Percentiles rank a stretch among this genome's conserved stretches.
phyloP scores from a whole-genome alignment of 139 green algal genomes.

The Pseudopediastrum boryanum region DNA sequence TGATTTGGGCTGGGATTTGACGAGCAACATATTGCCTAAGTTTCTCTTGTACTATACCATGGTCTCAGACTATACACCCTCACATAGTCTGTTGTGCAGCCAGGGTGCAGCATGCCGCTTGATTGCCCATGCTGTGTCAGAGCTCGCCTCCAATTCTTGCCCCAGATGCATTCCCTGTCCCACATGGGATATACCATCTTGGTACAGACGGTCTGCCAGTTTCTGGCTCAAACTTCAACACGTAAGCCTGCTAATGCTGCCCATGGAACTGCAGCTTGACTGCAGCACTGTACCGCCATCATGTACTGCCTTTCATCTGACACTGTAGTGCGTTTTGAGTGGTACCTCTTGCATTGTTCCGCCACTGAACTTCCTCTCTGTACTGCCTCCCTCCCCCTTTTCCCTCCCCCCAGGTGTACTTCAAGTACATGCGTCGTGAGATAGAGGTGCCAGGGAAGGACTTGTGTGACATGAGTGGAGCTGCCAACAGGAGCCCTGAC shows the following conservation, averaged over 20 bases:
- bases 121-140: no score
- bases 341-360: no score
- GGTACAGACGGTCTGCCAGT: neutral
- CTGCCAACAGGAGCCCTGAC: conserved; percentile 39
- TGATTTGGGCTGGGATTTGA: no score
- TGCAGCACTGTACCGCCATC: neutral
- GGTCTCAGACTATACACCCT: no score
- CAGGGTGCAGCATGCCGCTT: no score
- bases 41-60: no score
- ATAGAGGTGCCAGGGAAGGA: conserved; percentile 63
- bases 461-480: conserved; percentile 70
- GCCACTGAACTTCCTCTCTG: neutral
- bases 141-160: no score
- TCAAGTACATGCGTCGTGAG: conserved; percentile 51
- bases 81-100: no score
- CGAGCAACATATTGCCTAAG: no score
- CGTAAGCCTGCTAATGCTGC: neutral
- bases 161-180: no score
- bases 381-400: neutral
- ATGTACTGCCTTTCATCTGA: neutral
- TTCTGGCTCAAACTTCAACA: neutral
- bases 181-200: no score
- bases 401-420: conserved; percentile 47
- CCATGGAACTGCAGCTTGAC: neutral
- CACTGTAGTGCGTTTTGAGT: neutral